phyloP scores from a whole-genome alignment of 2,329 filamentous ascomycete genomes.

The Fusarium nodosum region DNA sequence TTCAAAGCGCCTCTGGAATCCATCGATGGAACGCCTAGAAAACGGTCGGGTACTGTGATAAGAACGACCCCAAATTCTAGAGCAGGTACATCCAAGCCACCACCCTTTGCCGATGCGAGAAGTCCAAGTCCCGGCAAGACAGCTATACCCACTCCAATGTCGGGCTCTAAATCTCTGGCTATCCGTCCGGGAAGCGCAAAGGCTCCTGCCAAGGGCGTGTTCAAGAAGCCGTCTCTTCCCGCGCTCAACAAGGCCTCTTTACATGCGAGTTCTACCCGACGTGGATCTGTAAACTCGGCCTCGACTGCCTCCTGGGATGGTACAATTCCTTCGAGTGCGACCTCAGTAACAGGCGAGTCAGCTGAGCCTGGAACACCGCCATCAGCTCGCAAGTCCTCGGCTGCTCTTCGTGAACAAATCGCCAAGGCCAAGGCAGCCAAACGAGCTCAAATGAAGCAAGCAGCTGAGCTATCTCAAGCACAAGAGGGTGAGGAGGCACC shows the following conservation, averaged over 20 bases:
- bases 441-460: conserved; percentile 63
- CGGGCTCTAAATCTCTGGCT: conserved; percentile 63
- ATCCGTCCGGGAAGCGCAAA: conserved; percentile 63
- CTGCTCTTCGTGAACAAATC: conserved; percentile 88
- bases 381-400: conserved; percentile 75
- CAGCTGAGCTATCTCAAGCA: conserved; percentile 37
- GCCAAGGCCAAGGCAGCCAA: conserved; percentile 90
- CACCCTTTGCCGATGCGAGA: conserved; percentile 45
- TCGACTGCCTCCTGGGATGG: conserved; percentile 51
- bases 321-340: conserved; percentile 45
- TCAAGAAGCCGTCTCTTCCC: conserved; percentile 67
- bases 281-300: conserved; percentile 36
- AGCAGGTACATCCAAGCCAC: conserved; percentile 47
- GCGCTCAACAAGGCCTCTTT: conserved; percentile 52
- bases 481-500: conserved; percentile 48
- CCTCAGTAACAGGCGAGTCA: conserved; percentile 24
- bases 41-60: conserved; percentile 42
- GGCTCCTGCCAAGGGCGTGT: conserved; percentile 66
- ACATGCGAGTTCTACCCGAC: conserved; percentile 19
- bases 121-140: conserved; percentile 59
- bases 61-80: conserved; percentile 48
- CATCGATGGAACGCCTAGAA: conserved; percentile 61
- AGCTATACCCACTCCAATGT: conserved; percentile 52
- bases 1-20: conserved; percentile 61
- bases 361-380: conserved; percentile 41